Evolutionary conservation across 2,329 filamentous ascomycete species (phyloP).

Genomic region (Colletotrichum godetiae): DNA sequence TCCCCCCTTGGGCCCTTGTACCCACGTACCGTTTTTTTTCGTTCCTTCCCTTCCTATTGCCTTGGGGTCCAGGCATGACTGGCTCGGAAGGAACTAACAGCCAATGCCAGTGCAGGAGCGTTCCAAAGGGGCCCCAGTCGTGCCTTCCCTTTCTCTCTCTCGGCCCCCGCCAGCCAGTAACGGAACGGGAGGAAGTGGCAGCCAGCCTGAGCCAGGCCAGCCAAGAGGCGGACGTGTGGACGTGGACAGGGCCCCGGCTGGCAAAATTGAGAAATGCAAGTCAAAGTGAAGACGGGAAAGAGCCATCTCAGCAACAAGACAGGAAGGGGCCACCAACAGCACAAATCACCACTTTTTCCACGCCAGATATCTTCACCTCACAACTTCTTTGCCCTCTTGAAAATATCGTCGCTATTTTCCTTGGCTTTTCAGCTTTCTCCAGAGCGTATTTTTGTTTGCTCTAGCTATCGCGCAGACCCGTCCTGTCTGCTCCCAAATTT

Average conservation of each 20-base stretch:
- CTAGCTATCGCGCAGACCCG: not conserved
- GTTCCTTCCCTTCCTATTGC: not conserved
- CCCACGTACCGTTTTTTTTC: constrained; percentile 2
- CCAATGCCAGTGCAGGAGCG: constrained; percentile 10
- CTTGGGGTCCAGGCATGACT: constrained; percentile 9
- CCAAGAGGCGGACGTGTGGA: not conserved
- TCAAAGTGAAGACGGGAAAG: not conserved
- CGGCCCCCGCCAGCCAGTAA: not conserved
- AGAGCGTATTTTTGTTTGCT: constrained; percentile 1
- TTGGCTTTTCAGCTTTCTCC: not conserved
- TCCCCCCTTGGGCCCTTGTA: not conserved
- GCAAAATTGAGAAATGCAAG: constrained; percentile 14
- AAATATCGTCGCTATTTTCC: constrained; percentile 21
- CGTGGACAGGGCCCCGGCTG: constrained; percentile 11
- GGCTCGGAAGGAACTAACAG: constrained; percentile 14
- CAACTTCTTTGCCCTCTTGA: constrained; percentile 5
- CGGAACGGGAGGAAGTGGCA: not conserved
- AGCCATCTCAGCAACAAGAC: constrained; percentile 32
- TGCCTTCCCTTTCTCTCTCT: constrained; percentile 2
- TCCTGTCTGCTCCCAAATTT: not conserved
- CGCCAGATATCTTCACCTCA: constrained; percentile 13
- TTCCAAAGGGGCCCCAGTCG: not conserved
- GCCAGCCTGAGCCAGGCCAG: not conserved
- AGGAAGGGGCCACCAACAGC: constrained; percentile 19
- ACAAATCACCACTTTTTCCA: constrained; percentile 1